phyloP scores from a whole-genome alignment of 2,329 filamentous ascomycete genomes.

The Arthrobotrys conoides region DNA sequence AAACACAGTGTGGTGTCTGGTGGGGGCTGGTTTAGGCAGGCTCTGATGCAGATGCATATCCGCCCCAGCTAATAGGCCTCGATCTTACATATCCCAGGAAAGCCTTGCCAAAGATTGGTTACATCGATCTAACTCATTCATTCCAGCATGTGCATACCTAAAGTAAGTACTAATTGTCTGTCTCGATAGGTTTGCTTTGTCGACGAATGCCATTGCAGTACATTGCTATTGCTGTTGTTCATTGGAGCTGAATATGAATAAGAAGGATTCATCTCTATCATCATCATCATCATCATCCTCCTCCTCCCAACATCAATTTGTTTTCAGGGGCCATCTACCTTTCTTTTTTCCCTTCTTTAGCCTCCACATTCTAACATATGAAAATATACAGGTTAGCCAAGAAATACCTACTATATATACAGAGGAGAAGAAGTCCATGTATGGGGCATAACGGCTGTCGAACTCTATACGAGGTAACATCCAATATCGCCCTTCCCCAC shows the following conservation, averaged over 20 bases:
- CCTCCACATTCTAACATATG: background rate
- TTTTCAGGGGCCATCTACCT: constrained; percentile 8
- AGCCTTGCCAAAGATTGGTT: constrained; percentile 1
- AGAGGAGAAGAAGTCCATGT: background rate
- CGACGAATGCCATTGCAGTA: constrained; percentile 14
- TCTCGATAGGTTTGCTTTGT: background rate
- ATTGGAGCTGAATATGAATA: too few relatives aligned
- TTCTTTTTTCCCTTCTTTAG: background rate
- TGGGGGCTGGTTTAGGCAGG: constrained; percentile 55
- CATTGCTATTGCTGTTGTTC: background rate
- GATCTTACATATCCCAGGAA: background rate
- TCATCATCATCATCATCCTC: too few relatives aligned
- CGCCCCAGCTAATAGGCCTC: constrained; percentile 3
- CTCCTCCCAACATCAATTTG: constrained; percentile 2
- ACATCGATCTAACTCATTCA: constrained; percentile 21
- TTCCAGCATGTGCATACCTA: background rate
- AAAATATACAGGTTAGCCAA: background rate
- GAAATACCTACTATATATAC: background rate
- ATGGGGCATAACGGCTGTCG: background rate
- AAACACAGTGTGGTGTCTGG: constrained; percentile 36
- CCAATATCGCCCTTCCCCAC: constrained; percentile 11
- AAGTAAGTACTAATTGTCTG: too few relatives aligned
- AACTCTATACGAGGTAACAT: constrained; percentile 41
- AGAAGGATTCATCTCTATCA: constrained; percentile 1
- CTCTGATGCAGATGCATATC: constrained; percentile 37